Evolutionary conservation across 257 asterid species (phyloP).

Genomic region (Nicotiana obtusifolia): DNA sequence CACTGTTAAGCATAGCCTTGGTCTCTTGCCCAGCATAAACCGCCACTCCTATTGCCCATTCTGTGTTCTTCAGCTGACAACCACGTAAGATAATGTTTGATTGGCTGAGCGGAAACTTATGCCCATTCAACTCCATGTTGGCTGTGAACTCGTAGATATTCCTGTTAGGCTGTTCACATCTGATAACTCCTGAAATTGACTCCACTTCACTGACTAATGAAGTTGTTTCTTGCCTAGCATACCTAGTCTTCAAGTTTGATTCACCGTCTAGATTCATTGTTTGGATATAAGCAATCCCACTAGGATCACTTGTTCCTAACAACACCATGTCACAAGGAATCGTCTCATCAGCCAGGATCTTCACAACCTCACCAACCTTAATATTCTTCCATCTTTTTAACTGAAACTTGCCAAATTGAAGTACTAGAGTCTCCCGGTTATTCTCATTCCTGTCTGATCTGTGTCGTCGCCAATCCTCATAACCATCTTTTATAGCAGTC

Average conservation of each 20-base stretch:
- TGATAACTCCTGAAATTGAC: slow-evolving; percentile 61
- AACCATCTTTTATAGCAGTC: slow-evolving; percentile 97
- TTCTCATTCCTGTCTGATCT: slow-evolving; percentile 97
- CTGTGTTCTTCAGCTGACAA: slow-evolving; percentile 96
- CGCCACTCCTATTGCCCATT: slow-evolving; percentile 90
- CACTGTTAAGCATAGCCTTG: slow-evolving; percentile 95
- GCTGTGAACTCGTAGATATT: slow-evolving; percentile 95
- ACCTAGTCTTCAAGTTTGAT: slow-evolving; percentile 96
- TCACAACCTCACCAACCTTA: slow-evolving; percentile 84
- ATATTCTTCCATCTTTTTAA: slow-evolving; percentile 77
- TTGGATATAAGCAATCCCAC: slow-evolving; percentile 95
- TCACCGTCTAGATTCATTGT: slow-evolving; percentile 99
- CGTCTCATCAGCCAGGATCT: slow-evolving; percentile 71
- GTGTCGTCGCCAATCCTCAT: slow-evolving; percentile 99
- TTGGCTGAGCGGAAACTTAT: slow-evolving; percentile 70
- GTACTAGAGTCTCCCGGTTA: slow-evolving; percentile 81
- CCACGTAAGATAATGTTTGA: slow-evolving; percentile 95
- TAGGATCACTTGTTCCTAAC: slow-evolving; percentile 87
- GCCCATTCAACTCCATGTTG: slow-evolving; percentile 78
- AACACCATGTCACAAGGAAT: slow-evolving; percentile 97
- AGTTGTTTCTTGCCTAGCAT: slow-evolving; percentile 96
- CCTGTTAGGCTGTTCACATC: slow-evolving; percentile 94
- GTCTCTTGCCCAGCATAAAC: slow-evolving; percentile 98
- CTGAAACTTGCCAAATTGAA: slow-evolving; percentile 51
- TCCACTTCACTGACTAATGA: slow-evolving; percentile 57